Percentiles rank a stretch among this genome's conserved stretches.
phyloP scores from a whole-genome alignment of 2,329 filamentous ascomycete species.

The Tolypocladium ophioglossoides region DNA sequence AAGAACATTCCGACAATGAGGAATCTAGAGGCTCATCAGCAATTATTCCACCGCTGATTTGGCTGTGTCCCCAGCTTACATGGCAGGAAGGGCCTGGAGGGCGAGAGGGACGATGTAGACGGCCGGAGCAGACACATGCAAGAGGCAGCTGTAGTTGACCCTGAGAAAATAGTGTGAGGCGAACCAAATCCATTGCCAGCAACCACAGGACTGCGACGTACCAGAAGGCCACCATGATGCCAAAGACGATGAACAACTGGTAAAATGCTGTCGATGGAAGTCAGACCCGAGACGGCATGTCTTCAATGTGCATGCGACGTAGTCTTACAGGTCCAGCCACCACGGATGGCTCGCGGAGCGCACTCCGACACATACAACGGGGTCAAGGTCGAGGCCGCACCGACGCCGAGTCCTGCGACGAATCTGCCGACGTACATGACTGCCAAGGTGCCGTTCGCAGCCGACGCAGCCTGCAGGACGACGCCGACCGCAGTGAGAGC shows the following conservation, averaged over 20 bases:
- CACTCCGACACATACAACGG: conserved; percentile 38
- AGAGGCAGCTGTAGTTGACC: conserved; percentile 42
- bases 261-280: conserved; percentile 26
- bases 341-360: conserved; percentile 38
- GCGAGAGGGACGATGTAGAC: conserved; percentile 52
- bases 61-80: conserved; percentile 20
- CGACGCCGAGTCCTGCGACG: conserved; percentile 36
- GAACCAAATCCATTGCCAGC: neutral
- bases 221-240: conserved; percentile 32
- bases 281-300: neutral
- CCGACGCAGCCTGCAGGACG: conserved; percentile 52
- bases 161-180: conserved; percentile 24
- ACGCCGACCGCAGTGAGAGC: conserved; percentile 49
- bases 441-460: conserved; percentile 39
- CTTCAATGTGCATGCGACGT: neutral
- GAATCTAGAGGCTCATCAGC: conserved; percentile 18
- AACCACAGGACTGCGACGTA: conserved; percentile 3
- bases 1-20: conserved; percentile 50
- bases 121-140: conserved; percentile 34
- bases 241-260: conserved; percentile 37
- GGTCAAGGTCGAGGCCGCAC: conserved; percentile 35
- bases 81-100: conserved; percentile 53
- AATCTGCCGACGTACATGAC: conserved; percentile 58
- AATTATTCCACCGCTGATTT: neutral
- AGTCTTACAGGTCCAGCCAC: conserved; percentile 33